Evolutionary conservation across 768 basidiomycete genomes (phyloP), one percentile per base, ranked within the genome.

Genomic region (Epithele typhae): DNA sequence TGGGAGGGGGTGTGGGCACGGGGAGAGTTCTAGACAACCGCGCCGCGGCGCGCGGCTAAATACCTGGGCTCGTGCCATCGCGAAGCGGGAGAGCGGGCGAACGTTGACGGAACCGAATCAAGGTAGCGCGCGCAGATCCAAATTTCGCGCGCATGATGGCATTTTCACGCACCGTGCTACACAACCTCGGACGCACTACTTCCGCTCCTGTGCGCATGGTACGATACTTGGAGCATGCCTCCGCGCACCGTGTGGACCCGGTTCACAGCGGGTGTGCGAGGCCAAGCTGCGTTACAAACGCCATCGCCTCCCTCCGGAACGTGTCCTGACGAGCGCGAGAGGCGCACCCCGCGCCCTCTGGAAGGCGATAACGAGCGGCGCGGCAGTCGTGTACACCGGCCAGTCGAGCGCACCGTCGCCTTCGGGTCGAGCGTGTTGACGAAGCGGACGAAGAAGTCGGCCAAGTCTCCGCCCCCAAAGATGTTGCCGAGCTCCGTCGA

Each of bases 381-480:
- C 54, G 3, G 43, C 49, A 1, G 62, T 51, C 2, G 62, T 66
- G 39, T 75, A 78, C 41, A 64, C 62, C 0, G 77, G 75, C 77
- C 75, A 78, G 17, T 59, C 57, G 21, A 69, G 32, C 14, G 64
- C 66, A 4, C 55, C 57, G 8, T 24, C 25, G 30, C 65, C 46
- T 79, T 79, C 1, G 69, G 75, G 53, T 76, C 56, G 32, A 72
- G 67, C 4, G 53, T 68, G 37, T 53, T 58, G 19, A 62, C 68
- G 46, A 75, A 75, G 32, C 68, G 64, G 38, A 76, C 66, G 11
- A 77, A 62, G 53, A 72, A 70, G 54, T 76, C 71, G 6, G 70
- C 59, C 57, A 78, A 61, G 47, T 76, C 74, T 12, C 66, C 67
- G 3, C 63, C 68, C 1, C 61, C 64, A 44, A 72, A 79, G 19